Base-by-base conservation (phyloP, 1,139 yeast species). In the Zygoascus sp. region DNA sequence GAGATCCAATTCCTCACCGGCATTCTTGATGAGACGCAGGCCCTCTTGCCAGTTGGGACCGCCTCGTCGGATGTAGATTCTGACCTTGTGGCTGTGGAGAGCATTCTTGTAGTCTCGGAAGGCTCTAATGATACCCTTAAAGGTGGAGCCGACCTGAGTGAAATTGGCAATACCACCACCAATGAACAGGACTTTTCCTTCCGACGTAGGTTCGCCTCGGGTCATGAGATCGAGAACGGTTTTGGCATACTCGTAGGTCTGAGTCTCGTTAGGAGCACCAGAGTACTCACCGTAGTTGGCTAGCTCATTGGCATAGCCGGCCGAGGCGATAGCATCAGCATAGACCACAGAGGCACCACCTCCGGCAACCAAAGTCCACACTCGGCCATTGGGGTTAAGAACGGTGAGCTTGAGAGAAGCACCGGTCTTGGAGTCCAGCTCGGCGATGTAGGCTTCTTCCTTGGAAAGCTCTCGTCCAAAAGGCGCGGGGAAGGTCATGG, bases 31-130 rank as follows among this genome's bases (percentile, higher is more conserved):
- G 46, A 71, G 66, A 37, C 74, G 66, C 50, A 71, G 63, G 52
- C 76, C 75, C 56, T 70, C 75, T 58, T 69, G 73, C 74, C 75
- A 71, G 66, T 70, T 71, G 49, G 75, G 75, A 37, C 75, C 75
- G 47, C 76, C 75, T 37, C 75, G 69, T 49, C 75, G 69, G 46
- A 72, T 70, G 58, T 63, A 71, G 55, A 71, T 68, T 49, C 60
- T 57, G 45, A 72, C 74, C 58, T 68, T 64, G 62, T 71, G 75
- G 42, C 53, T 52, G 50, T 66, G 72, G 44, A 71, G 61, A 42
- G 60, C 62, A 34, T 55, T 53, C 58, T 64, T 63, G 61, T 60
- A 68, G 54, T 68, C 74, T 47, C 73, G 65, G 67, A 71, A 70
- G 2, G 75, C 75, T 40, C 75, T 69, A 50, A 72, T 71, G 54